Percentiles rank a stretch among this genome's conserved stretches.
Evolutionary conservation across 2,329 filamentous ascomycete species (phyloP).

Genomic region (Pseudopithomyces maydicus): DNA sequence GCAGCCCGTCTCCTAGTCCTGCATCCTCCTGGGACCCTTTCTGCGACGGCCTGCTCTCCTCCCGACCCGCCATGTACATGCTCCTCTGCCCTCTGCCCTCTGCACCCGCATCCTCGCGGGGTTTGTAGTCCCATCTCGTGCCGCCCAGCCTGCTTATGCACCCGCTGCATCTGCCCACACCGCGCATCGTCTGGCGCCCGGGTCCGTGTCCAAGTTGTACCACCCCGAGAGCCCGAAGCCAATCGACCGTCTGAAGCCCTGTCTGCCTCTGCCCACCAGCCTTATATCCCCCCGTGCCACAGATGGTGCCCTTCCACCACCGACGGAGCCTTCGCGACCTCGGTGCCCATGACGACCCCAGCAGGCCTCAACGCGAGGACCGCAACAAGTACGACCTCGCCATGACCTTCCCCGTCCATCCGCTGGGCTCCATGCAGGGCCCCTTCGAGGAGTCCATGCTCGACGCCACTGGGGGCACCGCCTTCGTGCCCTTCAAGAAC

Average conservation of each 20-base stretch:
- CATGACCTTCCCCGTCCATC: conserved; percentile 63
- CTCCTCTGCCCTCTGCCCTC: neutral
- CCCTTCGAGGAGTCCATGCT: conserved; percentile 83
- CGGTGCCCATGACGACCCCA: conserved; percentile 8
- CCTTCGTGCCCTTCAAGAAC: conserved; percentile 43
- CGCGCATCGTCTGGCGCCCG: conserved; percentile 23
- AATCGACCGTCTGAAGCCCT: conserved; percentile 10
- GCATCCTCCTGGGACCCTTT: neutral
- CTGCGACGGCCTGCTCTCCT: neutral
- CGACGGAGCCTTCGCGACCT: conserved; percentile 14
- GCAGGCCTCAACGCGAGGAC: conserved; percentile 32
- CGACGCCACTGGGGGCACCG: conserved; percentile 62
- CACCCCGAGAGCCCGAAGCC: conserved; percentile 23
- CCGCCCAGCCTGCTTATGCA: conserved; percentile 32
- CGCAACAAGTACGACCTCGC: conserved; percentile 34
- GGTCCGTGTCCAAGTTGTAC: conserved; percentile 28
- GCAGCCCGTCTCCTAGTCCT: conserved; percentile 1
- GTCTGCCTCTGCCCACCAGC: conserved; percentile 19
- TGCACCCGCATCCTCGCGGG: neutral
- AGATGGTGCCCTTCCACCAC: conserved; percentile 24
- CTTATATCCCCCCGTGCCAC: conserved; percentile 9
- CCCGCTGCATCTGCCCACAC: conserved; percentile 24
- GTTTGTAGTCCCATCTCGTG: conserved; percentile 4
- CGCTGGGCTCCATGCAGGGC: conserved; percentile 75
- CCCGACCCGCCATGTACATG: neutral